These are phyloP conservation scores for Coelastrella sp. DNA, from an alignment of 139 green algal species.

Conservation along the genomic window DNA sequence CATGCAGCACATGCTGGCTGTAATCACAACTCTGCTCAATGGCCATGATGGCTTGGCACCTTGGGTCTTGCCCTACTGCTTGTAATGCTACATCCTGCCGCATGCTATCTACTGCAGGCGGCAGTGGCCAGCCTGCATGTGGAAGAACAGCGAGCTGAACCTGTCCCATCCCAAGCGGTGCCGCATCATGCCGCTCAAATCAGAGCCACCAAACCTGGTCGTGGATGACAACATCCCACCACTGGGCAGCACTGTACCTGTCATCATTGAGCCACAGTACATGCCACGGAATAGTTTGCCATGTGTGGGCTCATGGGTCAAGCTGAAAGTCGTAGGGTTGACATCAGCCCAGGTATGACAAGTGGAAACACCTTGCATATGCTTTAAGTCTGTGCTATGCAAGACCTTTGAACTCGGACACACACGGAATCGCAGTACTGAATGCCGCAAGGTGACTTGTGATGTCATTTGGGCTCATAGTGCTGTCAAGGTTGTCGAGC, in stretches of 20 bases:
- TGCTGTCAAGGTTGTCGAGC: too few relatives aligned
- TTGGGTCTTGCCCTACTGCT: too few relatives aligned
- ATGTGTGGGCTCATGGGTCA: constrained; percentile 16
- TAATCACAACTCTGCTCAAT: too few relatives aligned
- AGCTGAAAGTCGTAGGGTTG: constrained; percentile 37
- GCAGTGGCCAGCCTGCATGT: neutral
- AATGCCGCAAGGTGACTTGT: too few relatives aligned
- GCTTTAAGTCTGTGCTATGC: too few relatives aligned
- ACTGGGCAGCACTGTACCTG: constrained; percentile 35
- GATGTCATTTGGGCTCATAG: too few relatives aligned
- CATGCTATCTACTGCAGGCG: neutral
- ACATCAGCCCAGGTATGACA: constrained; percentile 16
- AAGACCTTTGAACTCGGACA: too few relatives aligned
- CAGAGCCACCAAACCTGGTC: neutral
- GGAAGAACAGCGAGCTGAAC: neutral
- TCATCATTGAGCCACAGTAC: constrained; percentile 13
- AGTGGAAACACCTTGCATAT: too few relatives aligned
- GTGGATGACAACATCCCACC: neutral
- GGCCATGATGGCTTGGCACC: too few relatives aligned
- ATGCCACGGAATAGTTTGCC: constrained; percentile 21
- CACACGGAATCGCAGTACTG: too few relatives aligned
- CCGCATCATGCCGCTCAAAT: constrained; percentile 6
- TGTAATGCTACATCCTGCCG: too few relatives aligned
- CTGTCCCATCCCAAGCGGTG: neutral
- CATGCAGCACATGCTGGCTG: too few relatives aligned